Conservation (phyloP, 495 filamentous ascomycete genomes). For the Talaromyces nanjingensis region DNA sequence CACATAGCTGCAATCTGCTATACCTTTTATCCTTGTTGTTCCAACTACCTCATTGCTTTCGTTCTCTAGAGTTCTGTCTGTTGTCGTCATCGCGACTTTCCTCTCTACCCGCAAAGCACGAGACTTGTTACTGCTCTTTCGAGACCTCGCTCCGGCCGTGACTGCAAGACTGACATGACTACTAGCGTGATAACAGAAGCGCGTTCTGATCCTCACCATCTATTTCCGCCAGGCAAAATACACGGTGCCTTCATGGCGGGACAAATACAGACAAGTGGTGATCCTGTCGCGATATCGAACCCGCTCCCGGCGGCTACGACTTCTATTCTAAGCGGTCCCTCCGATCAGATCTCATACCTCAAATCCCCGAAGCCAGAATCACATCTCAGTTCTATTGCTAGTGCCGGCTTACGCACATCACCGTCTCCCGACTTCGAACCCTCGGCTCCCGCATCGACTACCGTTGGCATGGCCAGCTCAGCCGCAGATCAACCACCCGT, state of each 20-base stretch:
- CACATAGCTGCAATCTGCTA: neutral
- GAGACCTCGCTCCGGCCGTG: neutral
- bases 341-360: conserved; percentile 27
- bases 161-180: conserved; percentile 59
- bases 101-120: neutral
- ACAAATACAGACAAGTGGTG: conserved; percentile 41
- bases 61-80: conserved; percentile 45
- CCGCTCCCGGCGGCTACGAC: conserved; percentile 23
- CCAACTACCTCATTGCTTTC: neutral
- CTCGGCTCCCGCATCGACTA: neutral
- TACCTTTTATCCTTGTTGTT: neutral
- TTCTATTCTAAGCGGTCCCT: conserved; percentile 23
- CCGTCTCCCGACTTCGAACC: conserved; percentile 18
- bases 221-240: conserved; percentile 28
- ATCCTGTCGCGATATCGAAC: conserved; percentile 35
- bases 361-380: conserved; percentile 34
- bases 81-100: neutral
- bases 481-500: conserved; percentile 26
- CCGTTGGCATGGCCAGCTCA: conserved; percentile 2
- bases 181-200: conserved; percentile 59
- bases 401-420: conserved; percentile 39
- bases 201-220: conserved; percentile 48
- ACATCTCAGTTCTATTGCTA: conserved; percentile 39
- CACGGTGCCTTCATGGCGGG: conserved; percentile 38
- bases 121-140: neutral